A percentile compares a stretch with the other conserved stretches of the same genome.
Conservation (phyloP, 176 grass and related monocot genomes). For the Dactylis glomerata region DNA sequence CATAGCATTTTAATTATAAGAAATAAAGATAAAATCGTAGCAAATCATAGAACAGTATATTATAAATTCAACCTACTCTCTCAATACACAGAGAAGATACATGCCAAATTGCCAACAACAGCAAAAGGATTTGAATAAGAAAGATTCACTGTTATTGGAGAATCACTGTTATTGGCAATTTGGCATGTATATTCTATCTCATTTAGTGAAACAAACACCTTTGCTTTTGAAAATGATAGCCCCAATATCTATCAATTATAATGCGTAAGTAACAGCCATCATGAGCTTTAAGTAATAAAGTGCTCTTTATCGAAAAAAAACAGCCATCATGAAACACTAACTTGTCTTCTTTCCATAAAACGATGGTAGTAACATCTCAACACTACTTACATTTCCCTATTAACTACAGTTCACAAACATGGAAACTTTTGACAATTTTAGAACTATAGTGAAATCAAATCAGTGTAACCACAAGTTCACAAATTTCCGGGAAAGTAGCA, state of each 20-base stretch:
- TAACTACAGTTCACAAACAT: not conserved
- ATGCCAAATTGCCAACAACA: not conserved
- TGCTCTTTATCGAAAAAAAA: no score
- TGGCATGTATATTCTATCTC: not conserved
- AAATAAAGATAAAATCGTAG: not conserved
- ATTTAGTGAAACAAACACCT: not conserved
- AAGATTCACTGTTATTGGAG: no score
- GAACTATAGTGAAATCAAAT: not conserved
- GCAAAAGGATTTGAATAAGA: slow-evolving; percentile 12
- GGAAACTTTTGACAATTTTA: not conserved
- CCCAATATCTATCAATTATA: not conserved
- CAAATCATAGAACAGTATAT: not conserved
- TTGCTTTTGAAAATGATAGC: not conserved
- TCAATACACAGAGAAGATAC: not conserved
- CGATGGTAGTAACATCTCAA: not conserved
- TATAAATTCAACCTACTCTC: not conserved
- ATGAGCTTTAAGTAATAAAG: no score
- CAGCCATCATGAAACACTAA: not conserved
- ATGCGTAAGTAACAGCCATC: not conserved
- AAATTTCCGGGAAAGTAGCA: not conserved
- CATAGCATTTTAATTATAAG: not conserved
- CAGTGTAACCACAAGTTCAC: not conserved
- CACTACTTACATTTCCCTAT: not conserved
- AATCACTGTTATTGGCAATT: no score
- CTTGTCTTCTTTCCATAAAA: not conserved